phyloP scores from a whole-genome alignment of 2,329 filamentous ascomycete genomes.

The Ciborinia camelliae region DNA sequence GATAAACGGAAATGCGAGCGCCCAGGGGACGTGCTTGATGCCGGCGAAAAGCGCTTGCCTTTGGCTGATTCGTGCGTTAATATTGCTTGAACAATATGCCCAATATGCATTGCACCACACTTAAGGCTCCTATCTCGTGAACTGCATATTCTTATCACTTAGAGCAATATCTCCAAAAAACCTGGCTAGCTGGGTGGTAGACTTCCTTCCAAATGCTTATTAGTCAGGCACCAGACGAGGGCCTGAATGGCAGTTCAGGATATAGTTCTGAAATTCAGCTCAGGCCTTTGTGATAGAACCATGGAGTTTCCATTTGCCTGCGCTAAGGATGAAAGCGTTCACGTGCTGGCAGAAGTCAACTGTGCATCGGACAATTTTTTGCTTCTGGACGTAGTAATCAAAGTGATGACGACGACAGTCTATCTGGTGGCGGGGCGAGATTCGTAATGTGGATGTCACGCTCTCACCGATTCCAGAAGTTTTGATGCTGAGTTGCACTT shows the following conservation, averaged over 20 bases:
- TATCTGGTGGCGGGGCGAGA: slow-evolving; percentile 6
- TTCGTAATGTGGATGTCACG: neutral
- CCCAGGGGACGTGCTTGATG: neutral
- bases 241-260: neutral
- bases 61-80: slow-evolving; percentile 1
- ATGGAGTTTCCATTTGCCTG: neutral
- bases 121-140: neutral
- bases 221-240: neutral
- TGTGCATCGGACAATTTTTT: neutral
- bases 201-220: neutral
- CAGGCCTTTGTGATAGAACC: neutral
- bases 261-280: neutral
- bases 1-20: neutral
- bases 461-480: neutral
- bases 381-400: neutral
- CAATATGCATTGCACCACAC: neutral
- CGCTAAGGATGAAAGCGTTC: neutral
- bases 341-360: neutral
- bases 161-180: neutral
- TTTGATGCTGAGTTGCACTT: neutral
- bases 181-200: neutral
- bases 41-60: neutral
- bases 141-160: neutral
- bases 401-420: slow-evolving; percentile 4
- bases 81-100: neutral